Evolutionary conservation across 306 rosid species (phyloP).

Genomic region (Mucuna pruriens): DNA sequence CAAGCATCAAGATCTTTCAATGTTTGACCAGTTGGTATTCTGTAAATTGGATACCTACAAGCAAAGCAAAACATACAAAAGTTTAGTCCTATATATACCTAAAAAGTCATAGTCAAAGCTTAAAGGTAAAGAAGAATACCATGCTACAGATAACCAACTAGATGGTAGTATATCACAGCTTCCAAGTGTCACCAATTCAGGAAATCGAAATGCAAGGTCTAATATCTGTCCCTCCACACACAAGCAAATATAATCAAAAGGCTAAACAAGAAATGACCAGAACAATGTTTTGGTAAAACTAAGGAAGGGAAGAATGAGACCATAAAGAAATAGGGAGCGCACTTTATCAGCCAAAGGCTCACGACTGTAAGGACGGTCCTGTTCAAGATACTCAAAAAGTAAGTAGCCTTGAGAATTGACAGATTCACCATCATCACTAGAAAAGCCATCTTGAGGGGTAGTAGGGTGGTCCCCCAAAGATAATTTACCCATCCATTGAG

Average conservation of each 20-base stretch:
- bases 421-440: conserved; percentile 72
- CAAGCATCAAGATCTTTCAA: conserved; percentile 77
- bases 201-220: conserved; percentile 62
- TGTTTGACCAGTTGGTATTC: conserved; percentile 86
- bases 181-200: conserved; percentile 59
- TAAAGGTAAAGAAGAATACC: conserved; percentile 50
- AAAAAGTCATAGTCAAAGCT: background rate
- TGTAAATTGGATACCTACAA: conserved; percentile 80
- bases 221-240: conserved; percentile 52
- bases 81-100: conserved; percentile 14
- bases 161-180: conserved; percentile 68
- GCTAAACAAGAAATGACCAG: background rate
- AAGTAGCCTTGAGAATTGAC: conserved; percentile 55
- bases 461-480: conserved; percentile 53
- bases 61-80: conserved; percentile 20
- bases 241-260: conserved; percentile 20
- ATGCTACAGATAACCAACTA: conserved; percentile 87
- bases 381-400: conserved; percentile 68
- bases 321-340: background rate
- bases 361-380: conserved; percentile 66
- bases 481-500: conserved; percentile 52
- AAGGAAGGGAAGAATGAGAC: background rate
- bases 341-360: conserved; percentile 87
- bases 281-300: background rate
- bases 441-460: conserved; percentile 56